Evolutionary conservation across 2,329 filamentous ascomycete genomes (phyloP).

Genomic region (Curvularia eragrostidis): DNA sequence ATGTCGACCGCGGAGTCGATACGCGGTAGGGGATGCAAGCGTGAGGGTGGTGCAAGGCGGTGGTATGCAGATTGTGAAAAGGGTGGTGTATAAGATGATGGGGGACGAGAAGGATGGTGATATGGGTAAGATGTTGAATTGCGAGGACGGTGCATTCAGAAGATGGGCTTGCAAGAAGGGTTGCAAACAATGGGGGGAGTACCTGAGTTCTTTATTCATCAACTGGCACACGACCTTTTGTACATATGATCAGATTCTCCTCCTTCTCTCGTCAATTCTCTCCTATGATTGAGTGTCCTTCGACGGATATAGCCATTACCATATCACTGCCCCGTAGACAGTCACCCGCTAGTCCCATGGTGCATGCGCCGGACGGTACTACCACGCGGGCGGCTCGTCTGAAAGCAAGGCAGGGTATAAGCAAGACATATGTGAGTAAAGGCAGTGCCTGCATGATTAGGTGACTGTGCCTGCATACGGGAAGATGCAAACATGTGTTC

Average conservation of each 20-base stretch:
- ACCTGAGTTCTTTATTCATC: conserved; percentile 24
- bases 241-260: conserved; percentile 19
- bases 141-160: conserved; percentile 33
- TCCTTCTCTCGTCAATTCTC: conserved; percentile 9
- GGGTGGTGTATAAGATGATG: conserved; percentile 28
- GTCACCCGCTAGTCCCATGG: conserved; percentile 31
- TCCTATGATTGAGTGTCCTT: conserved; percentile 22
- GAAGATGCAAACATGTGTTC: conserved; percentile 39
- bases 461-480: conserved; percentile 37
- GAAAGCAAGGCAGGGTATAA: conserved; percentile 15
- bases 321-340: conserved; percentile 7
- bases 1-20: conserved; percentile 26
- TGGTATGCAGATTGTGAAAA: conserved; percentile 32
- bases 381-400: conserved; percentile 27
- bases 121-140: conserved; percentile 22
- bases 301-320: conserved; percentile 26
- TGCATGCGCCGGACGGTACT: conserved; percentile 15
- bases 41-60: conserved; percentile 31
- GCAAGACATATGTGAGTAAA: conserved; percentile 34
- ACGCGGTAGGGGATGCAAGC: conserved; percentile 28
- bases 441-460: conserved; percentile 37
- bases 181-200: conserved; percentile 11
- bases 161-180: conserved; percentile 13
- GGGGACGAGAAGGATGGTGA: conserved; percentile 26
- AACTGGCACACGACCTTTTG: conserved; percentile 14